phyloP scores from a whole-genome alignment of 768 basidiomycete genomes.

The Amanita exitialis region DNA sequence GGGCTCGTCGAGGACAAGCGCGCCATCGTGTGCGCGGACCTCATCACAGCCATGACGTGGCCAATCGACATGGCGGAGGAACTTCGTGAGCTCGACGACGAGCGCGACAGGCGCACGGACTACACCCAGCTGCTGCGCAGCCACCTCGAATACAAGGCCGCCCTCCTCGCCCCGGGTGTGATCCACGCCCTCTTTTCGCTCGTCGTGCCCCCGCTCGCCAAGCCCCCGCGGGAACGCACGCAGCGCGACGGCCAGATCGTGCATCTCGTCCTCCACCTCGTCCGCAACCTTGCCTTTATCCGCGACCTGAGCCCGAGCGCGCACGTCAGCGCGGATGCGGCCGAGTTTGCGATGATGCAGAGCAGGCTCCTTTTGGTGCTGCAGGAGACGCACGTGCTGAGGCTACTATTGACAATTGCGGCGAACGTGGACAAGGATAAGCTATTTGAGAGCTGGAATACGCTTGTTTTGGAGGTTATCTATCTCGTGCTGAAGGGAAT shows the following conservation, averaged over 20 bases:
- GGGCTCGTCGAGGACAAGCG: slow-evolving; percentile 74
- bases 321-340: slow-evolving; percentile 65
- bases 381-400: slow-evolving; percentile 60
- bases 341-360: slow-evolving; percentile 72
- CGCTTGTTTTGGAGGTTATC: slow-evolving; percentile 85
- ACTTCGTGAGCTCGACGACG: slow-evolving; percentile 85
- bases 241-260: slow-evolving; percentile 82
- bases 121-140: slow-evolving; percentile 77
- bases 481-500: slow-evolving; percentile 84
- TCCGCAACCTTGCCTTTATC: slow-evolving; percentile 93
- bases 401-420: slow-evolving; percentile 79
- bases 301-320: slow-evolving; percentile 72
- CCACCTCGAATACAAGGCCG: slow-evolving; percentile 86
- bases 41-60: slow-evolving; percentile 98
- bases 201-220: slow-evolving; percentile 70
- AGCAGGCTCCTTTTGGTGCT: slow-evolving; percentile 64
- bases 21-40: slow-evolving; percentile 75
- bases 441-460: slow-evolving; percentile 82
- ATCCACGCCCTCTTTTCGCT: slow-evolving; percentile 68
- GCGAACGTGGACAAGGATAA: slow-evolving; percentile 66
- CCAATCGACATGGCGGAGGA: slow-evolving; percentile 95
- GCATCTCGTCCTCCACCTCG: slow-evolving; percentile 77
- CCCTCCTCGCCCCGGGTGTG: slow-evolving; percentile 57
- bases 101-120: slow-evolving; percentile 71
- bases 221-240: slow-evolving; percentile 53